These are phyloP conservation scores for Apiotrichum laibachii DNA, from an alignment of 1,284 basidiomycete species.

Conservation along the genomic window DNA sequence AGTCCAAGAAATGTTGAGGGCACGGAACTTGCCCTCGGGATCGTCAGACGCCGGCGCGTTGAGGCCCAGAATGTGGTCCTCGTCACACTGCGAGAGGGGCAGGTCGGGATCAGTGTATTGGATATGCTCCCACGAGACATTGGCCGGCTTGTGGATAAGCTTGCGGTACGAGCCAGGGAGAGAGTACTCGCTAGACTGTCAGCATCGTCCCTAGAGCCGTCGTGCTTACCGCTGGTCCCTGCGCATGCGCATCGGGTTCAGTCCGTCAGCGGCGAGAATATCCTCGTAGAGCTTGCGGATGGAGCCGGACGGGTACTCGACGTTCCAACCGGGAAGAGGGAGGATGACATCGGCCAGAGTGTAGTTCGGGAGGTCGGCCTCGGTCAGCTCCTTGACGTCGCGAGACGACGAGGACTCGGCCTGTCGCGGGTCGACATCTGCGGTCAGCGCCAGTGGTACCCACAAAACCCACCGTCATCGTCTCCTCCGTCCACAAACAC, in stretches of 20 bases:
- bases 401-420: slow-evolving; percentile 41
- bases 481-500: slow-evolving; percentile 60
- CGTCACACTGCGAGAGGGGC: slow-evolving; percentile 86
- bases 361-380: slow-evolving; percentile 71
- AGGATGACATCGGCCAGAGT: slow-evolving; percentile 92
- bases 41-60: slow-evolving; percentile 61
- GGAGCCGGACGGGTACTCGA: slow-evolving; percentile 77
- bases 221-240: slow-evolving; percentile 76
- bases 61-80: slow-evolving; percentile 80
- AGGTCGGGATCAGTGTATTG: slow-evolving; percentile 91
- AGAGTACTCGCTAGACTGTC: slow-evolving; percentile 71
- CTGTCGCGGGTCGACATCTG: slow-evolving; percentile 9
- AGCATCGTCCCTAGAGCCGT: background rate
- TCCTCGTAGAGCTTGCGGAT: slow-evolving; percentile 78
- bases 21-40: slow-evolving; percentile 70
- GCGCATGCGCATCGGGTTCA: slow-evolving; percentile 82
- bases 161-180: slow-evolving; percentile 89
- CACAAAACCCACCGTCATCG: slow-evolving; percentile 52
- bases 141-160: slow-evolving; percentile 78
- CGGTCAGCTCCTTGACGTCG: slow-evolving; percentile 71
- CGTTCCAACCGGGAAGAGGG: slow-evolving; percentile 89
- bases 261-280: slow-evolving; percentile 75
- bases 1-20: slow-evolving; percentile 73
- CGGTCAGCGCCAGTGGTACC: background rate
- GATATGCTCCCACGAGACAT: slow-evolving; percentile 75